Percentiles rank a stretch among this genome's conserved stretches.
Conservation (phyloP, 192 early-diverging fungal genomes). For the Chytriomyces sp. region DNA sequence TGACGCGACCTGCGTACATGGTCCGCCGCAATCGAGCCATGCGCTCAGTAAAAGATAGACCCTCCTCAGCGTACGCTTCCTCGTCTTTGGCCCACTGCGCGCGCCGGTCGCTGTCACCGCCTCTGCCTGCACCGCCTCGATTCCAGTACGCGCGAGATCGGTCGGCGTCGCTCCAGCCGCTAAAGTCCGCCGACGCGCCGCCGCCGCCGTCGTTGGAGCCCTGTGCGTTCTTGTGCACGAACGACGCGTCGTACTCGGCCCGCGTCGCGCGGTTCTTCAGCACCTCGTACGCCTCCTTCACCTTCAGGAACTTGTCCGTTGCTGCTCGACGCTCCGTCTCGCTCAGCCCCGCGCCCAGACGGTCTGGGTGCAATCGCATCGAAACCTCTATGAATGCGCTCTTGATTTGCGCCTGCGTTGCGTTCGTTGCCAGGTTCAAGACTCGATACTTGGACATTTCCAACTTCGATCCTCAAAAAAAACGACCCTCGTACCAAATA, state of each 20-base stretch:
- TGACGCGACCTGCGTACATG: neutral
- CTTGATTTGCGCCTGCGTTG: conserved; percentile 3
- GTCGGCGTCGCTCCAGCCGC: neutral
- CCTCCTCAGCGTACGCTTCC: neutral
- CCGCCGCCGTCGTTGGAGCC: neutral
- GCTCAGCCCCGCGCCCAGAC: neutral
- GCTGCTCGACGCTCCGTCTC: neutral
- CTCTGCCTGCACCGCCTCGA: too few species aligned
- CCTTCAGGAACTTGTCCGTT: neutral
- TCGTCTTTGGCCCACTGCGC: neutral
- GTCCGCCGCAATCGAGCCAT: neutral
- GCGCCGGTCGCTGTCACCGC: neutral
- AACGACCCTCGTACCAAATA: too few species aligned
- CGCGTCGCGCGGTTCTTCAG: neutral
- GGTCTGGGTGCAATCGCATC: conserved; percentile 3
- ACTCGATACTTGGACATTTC: neutral
- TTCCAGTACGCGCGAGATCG: too few species aligned
- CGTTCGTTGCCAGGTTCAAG: neutral
- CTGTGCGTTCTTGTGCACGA: neutral
- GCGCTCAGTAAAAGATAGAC: neutral
- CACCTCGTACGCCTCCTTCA: conserved; percentile 4
- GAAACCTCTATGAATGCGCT: neutral
- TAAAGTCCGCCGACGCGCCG: neutral
- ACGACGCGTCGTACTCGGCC: neutral
- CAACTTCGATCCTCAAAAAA: too few species aligned